Evolutionary conservation across 2,329 filamentous ascomycete species (phyloP), one percentile per base, ranked within the genome.

Genomic region (Dactylellina parvicollis): DNA sequence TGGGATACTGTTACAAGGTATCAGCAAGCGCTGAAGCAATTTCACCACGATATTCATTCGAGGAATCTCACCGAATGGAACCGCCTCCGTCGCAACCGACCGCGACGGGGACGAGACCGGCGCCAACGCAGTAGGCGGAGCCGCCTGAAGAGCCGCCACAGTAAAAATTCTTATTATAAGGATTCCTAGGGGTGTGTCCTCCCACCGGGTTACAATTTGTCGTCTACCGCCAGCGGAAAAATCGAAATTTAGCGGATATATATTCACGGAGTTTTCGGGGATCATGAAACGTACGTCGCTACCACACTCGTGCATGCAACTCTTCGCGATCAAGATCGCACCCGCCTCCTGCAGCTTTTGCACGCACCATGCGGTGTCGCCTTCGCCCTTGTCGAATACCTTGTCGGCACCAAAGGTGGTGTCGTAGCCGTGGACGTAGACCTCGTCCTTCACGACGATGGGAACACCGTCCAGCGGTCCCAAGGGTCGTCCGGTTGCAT

Each of bases 81-180:
- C 90, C 90, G 30, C 90, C 90, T 14, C 89, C 90, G 78, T 92
- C 90, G 38, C 86, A 87, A 14, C 90, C 91, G 10, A 92, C 83
- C 0, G 89, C 88, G 64, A 91, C 86, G 0, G 91, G 90, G 0
- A 92, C 84, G 1, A 93, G 83, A 0, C 91, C 90, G 4, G 87
- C 81, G 1, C 85, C 83, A n/a, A 92, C 88, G 9, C 87, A 88
- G 77, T 91, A 92, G 0, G 84, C 90, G 3, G 87, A 87, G 1
- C 91, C 91, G 1, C 90, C 90, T 0, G 90, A 92, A 4, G 88
- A 91, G 12, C 91, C 91, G 52, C 91, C 91, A 2, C 88, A 87
- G 80, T 95, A 95, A 81, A 92, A 94, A 2, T 83, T 79, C 0
- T 82, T 79, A 78, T 93, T 91, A 80, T 91, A 88, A 0, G 91